Base-by-base conservation (phyloP, 2,329 filamentous ascomycete genomes). In the Onygenales sp. region DNA sequence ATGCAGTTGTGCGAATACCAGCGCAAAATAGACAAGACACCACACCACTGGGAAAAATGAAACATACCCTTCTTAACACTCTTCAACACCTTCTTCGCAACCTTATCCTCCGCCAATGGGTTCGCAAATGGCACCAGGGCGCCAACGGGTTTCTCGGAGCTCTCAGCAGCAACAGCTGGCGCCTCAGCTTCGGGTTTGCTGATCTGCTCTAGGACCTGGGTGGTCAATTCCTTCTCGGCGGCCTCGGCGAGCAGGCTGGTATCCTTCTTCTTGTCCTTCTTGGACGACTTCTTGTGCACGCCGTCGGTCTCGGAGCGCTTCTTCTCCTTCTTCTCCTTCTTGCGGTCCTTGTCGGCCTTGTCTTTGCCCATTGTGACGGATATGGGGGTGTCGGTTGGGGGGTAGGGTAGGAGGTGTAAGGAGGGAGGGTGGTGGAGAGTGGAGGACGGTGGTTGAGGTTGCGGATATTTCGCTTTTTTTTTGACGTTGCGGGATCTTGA, bases 31-130 rank as follows among this genome's bases (percentile, higher is more conserved):
- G 40, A 42, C 40, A 17, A 5, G 13, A 8, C 2, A 49, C n/a
- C 32, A 6, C n/a, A 14, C n/a, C 52, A 49, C 42, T 31, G 21
- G 31, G 10, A n/a, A 47, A 51, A 56, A 44, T 37, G 46, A 27
- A 43, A 42, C 66, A 59, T 67, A 75, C 73, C 72, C 64, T 77
- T 77, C 68, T 76, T 77, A n/a, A 77, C 74, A 51, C 69, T 69
- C 68, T 75, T 77, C 51, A 77, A 64, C 45, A 75, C 71, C 67
- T 77, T 77, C 70, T 76, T 77, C 55, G 70, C 72, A 52, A 66
- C 64, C 68, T 77, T 77, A 54, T 77, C 74, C 58, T 77, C 74
- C 4, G 73, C 73, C 61, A 77, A 61, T 51, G 74, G 74, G 58
- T 73, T 71, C 58, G 74, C 74, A 61, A 77, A 77, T 9, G 74